Base-by-base conservation (phyloP, 805 yeast species). In the Jamesozyma spencerorum region DNA sequence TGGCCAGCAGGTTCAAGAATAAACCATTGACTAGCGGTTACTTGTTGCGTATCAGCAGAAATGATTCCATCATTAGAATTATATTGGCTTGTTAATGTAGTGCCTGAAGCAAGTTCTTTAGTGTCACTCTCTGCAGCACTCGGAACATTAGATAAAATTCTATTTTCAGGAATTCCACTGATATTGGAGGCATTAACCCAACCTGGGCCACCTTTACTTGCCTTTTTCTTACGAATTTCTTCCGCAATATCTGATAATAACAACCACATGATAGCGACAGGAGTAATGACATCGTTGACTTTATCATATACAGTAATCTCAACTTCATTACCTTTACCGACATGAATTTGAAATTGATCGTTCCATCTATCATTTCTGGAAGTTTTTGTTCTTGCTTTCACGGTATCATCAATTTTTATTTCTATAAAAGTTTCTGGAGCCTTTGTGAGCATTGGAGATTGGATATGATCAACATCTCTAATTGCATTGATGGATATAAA, bases 1-100 rank as follows among this genome's bases (percentile, higher is more conserved):
- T 87, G 95, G 18, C 99, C 99, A 2, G 88, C 78, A 8, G 98
- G 97, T 61, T 90, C 98, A 46, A 92, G 68, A 41, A 82, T 79
- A 55, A 85, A 83, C 97, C 97, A 92, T 5, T 85, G 72, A 40
- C 79, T 82, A 12, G 85, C 71, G 35, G 70, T 71, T 19, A 78
- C 47, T 26, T 41, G 31, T 30, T 34, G 14, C 28, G 38, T 44
- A 22, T 31, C 41, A 18, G 20, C 18, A 3, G 19, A 14, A 2
- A 20, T 6, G 3, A 18, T 6, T n/a, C 14, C 5, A 5, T 5
- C 14, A 33, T 34, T 37, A 14, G 30, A n/a, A 14, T 5, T 13
- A 11, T 22, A 19, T 20, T 4, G 3, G n/a, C 18, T 34, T 1
- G 42, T 26, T 12, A 36, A 17, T 18, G 38, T 27, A 8, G 39